phyloP scores from a whole-genome alignment of 2,329 filamentous ascomycete species.

The Blumeriella jaapii region DNA sequence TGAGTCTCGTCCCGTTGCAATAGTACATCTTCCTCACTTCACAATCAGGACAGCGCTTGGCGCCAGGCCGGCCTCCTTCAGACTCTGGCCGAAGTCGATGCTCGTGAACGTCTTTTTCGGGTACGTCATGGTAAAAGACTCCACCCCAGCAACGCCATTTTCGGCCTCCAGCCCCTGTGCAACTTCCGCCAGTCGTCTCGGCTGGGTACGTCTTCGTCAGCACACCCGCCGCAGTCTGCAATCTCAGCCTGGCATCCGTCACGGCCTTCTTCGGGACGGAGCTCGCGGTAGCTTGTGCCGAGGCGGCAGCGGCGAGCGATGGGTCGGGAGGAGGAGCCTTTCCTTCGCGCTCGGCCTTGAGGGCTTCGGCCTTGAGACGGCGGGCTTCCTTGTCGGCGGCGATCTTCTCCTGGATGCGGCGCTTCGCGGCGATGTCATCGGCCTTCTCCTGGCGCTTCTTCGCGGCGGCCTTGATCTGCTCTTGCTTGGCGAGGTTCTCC shows the following conservation, averaged over 20 bases:
- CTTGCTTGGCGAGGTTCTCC: conserved; percentile 77
- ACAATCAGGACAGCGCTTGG: conserved; percentile 86
- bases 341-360: conserved; percentile 82
- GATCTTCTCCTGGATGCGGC: conserved; percentile 83
- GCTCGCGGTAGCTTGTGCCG: conserved; percentile 34
- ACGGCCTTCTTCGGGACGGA: conserved; percentile 34
- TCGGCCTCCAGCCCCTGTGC: conserved; percentile 65
- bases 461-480: conserved; percentile 83
- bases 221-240: conserved; percentile 67
- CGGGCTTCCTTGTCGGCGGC: conserved; percentile 89
- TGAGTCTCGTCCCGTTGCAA: background rate
- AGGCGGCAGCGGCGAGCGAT: conserved; percentile 22
- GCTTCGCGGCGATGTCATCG: conserved; percentile 76
- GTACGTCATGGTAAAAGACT: conserved; percentile 75
- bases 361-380: conserved; percentile 69
- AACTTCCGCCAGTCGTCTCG: conserved; percentile 91
- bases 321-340: conserved; percentile 35
- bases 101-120: conserved; percentile 67
- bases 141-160: conserved; percentile 56
- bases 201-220: conserved; percentile 80
- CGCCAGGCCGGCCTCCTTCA: conserved; percentile 84
- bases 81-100: conserved; percentile 73
- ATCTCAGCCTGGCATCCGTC: conserved; percentile 67
- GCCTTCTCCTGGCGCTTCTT: conserved; percentile 80
- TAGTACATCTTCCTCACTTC: conserved; percentile 30